Evolutionary conservation across 176 grass and related monocot species (phyloP), one percentile per base, ranked within the genome.

Genomic region (Dactylis glomerata): DNA sequence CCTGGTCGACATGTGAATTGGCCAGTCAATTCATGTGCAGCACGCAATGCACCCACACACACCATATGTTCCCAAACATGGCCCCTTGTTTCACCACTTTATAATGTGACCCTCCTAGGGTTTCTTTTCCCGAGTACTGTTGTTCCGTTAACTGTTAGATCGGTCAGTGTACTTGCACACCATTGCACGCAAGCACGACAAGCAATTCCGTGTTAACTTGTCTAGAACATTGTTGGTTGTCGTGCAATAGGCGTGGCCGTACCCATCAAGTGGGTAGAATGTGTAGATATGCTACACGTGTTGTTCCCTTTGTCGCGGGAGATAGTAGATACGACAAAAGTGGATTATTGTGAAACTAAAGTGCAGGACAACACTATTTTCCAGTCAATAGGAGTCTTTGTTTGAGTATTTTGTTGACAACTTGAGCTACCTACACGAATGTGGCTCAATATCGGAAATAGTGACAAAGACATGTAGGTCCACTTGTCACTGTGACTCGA

Each of bases 11-110:
- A 28, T 83, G 52, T 83, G 63, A 76, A 71, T 24, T 27, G 73
- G 41, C 86, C 70, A 23, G 23, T 73, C 65, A 41, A 41, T 67
- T 73, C 26, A 68, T 57, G 36, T 14, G 49, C 76, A 80, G 50
- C n/a, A n/a, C n/a, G n/a, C 57, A 44, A 28, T 74, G 77, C 40
- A 62, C 57, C 79, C 85, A 76, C 85, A 76, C 71, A 77, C 72
- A 63, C 49, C 62, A 27, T 37, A 46, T 77, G 59, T 77, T 51
- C 62, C 10, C 50, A 46, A 82, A 82, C 80, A 87, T 82, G 70
- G 62, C 7, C 7, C 37, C 20, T 65, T 82, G 79, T 77, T 54
- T 31, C 70, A 19, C 0, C 41, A 30, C 70, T 47, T 38, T 56
- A 50, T 32, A 63, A 38, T 23, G 40, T 71, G 80, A 40, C 37